Evolutionary conservation across 805 yeast species (phyloP), one percentile per base, ranked within the genome.

Genomic region (Hanseniaspora nectarophila): DNA sequence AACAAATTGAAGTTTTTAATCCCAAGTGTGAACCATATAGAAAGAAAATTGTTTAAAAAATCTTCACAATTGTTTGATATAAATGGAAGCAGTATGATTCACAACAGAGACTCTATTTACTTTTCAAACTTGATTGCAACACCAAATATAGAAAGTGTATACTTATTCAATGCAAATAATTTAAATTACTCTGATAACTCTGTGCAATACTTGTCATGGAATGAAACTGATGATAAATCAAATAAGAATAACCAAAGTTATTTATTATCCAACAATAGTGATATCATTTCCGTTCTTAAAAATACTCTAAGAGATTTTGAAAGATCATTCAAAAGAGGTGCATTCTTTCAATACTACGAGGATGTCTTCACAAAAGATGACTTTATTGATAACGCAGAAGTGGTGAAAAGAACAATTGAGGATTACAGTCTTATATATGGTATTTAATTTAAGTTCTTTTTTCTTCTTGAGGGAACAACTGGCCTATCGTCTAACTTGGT

Each of bases 401-500:
- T 23, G 13, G 21, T 49, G 9, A 40, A 40, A n/a, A 34, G 13
- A 20, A 49, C 24, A n/a, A 49, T 49, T 18, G 46, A 49, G 15
- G 39, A 40, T 12, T 49, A 49, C 33, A 49, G 23, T 13, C 5
- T 23, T n/a, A 33, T 49, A 26, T 49, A 38, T 24, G 38, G 29
- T 33, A 10, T 10, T 10, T 32, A 4, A 33, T 23, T 24, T 21
- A 15, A 33, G 5, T 23, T 23, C 3, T 34, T 49, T 42, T 49
- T 49, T 33, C 53, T 44, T 28, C 53, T 49, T 20, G 20, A 4
- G 8, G 53, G 53, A 12, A 49, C 53, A 6, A 32, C 32, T 2
- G 53, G 53, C 42, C 53, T 40, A 34, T 49, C 43, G 13, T 49
- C 53, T 15, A 49, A n/a, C 18, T 28, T 49, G 12, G 10, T 16